phyloP scores from a whole-genome alignment of 257 asterid genomes.

The Salvia splendens region DNA sequence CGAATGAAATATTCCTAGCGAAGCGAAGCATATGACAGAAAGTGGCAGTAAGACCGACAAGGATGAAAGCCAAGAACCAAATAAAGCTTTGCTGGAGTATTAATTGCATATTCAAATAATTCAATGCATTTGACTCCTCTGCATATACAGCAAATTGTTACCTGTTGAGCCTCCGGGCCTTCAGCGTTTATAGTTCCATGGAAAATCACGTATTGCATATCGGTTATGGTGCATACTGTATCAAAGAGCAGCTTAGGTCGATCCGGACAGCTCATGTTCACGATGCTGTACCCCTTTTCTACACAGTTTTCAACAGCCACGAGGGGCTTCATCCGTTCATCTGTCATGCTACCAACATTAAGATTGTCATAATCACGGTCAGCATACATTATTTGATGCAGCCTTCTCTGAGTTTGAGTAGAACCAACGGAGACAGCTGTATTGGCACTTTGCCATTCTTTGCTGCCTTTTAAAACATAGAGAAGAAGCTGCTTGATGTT shows the following conservation, averaged over 20 bases:
- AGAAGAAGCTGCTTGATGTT: constrained; percentile 69
- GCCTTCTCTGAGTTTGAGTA: constrained; percentile 69
- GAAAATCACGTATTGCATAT: constrained; percentile 65
- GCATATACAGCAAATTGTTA: not conserved
- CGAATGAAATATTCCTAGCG: constrained; percentile 67
- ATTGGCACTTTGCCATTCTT: constrained; percentile 65
- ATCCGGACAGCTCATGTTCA: constrained; percentile 53
- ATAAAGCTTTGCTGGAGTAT: not conserved
- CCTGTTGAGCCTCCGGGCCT: constrained; percentile 69
- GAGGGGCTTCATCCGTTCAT: constrained; percentile 37
- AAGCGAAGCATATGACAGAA: constrained; percentile 5
- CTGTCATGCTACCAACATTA: not conserved
- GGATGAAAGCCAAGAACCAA: constrained; percentile 2
- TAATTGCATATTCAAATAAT: constrained; percentile 4
- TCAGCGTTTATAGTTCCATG: constrained; percentile 60
- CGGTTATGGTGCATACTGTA: constrained; percentile 65
- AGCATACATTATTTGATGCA: constrained; percentile 88
- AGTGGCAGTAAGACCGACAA: not conserved
- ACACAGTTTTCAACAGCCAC: constrained; percentile 52
- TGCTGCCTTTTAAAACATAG: constrained; percentile 59
- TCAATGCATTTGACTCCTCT: not conserved
- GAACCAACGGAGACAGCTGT: constrained; percentile 71
- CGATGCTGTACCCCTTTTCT: constrained; percentile 55
- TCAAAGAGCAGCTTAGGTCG: constrained; percentile 72
- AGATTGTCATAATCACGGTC: constrained; percentile 61